Base-by-base conservation (phyloP, 352 stramenopile species). In the Phytophthora podocarpi region DNA sequence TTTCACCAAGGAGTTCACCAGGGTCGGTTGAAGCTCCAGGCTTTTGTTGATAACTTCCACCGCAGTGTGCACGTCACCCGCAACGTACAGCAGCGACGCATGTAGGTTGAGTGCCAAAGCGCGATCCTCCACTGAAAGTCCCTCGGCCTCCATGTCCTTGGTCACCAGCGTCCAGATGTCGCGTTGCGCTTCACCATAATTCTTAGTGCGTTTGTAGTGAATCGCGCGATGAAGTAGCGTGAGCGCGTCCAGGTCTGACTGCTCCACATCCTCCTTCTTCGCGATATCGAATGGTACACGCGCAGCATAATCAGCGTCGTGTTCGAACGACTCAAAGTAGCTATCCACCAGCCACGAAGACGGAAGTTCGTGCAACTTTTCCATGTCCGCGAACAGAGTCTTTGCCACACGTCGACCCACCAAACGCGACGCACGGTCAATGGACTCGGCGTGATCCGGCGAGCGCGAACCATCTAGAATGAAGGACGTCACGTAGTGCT, bases 311-410 rank as follows among this genome's bases (percentile, higher is more conserved):
- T 95, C 85, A 8, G 70, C 72, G 42, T 95, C 86, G 46, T 92
- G 82, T 61, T 90, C 82, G 30, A 95, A 93, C 27, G 82, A 82
- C 37, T 91, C 81, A 62, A 95, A 93, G 70, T 95, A 95, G 67
- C 86, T 95, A 8, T 89, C 57, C 28, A 93, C 83, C 23, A 95
- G 75, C 86, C 85, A 95, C 15, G 67, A 49, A 11, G 84, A 89
- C 26, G 85, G 86, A 9, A 93, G 67, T n/a, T 90, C 78, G 54
- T 90, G 84, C 21, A 83, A 66, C 59, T 84, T 78, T 31, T 87
- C 68, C 81, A 93, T 92, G 12, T 72, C 68, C 4, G 72, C 72
- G 49, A 93, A 95, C 15, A 88, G 72, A 24, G 75, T 60, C 51
- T 90, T 91, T 21, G 86, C 86, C 26, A 85, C 76, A 27, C 75